Conservation (phyloP, 371 early-diverging fungal genomes). For the Rhizopus arrhizus region DNA sequence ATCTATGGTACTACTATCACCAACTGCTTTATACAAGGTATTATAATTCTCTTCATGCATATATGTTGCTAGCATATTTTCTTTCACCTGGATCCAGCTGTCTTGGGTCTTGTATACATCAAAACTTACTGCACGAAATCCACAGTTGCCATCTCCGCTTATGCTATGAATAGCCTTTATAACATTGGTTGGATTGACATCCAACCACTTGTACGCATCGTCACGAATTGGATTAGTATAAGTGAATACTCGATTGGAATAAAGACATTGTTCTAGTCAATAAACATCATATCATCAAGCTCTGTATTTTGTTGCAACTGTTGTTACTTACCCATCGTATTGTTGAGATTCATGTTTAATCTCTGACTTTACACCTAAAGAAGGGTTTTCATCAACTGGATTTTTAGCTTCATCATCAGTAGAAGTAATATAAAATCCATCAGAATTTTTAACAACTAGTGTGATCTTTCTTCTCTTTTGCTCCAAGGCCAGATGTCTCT, state of each 20-base stretch:
- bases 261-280: background rate
- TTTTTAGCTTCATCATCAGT: background rate
- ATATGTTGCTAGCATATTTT: conserved; percentile 5
- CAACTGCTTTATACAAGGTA: background rate
- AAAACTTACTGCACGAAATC: conserved; percentile 4
- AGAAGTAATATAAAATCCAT: background rate
- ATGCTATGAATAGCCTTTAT: conserved; percentile 6
- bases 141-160: conserved; percentile 8
- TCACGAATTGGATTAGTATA: background rate
- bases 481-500: background rate
- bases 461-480: conserved; percentile 1
- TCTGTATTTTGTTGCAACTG: too few species aligned
- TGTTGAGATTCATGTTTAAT: too few species aligned
- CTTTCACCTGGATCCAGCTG: conserved; percentile 5
- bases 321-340: too few species aligned
- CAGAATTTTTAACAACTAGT: background rate
- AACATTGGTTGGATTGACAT: background rate
- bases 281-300: too few species aligned
- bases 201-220: background rate
- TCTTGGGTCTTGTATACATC: background rate
- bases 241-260: background rate
- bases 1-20: background rate
- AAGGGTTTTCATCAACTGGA: background rate
- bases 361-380: too few species aligned
- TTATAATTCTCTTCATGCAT: background rate